phyloP scores from a whole-genome alignment of 305 asterid species.

The Fraxinus nigra region DNA sequence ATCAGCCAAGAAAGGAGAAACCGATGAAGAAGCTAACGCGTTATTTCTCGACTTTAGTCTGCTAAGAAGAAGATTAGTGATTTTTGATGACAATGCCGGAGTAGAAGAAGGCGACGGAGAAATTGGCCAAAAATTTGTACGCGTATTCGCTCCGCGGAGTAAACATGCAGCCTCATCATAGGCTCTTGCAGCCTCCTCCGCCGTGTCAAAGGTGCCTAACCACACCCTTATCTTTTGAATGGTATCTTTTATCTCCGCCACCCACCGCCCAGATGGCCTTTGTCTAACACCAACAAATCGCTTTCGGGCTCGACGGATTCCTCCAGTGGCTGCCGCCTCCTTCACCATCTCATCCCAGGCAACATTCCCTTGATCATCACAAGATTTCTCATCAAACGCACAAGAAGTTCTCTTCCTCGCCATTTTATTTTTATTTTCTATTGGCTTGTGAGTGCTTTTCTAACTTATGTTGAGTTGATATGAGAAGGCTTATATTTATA shows the following conservation, averaged over 20 bases:
- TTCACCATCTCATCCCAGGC: constrained; percentile 21
- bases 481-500: neutral
- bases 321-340: constrained; percentile 27
- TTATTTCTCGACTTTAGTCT: constrained; percentile 38
- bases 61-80: constrained; percentile 38
- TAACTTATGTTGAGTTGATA: neutral
- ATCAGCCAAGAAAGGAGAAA: neutral
- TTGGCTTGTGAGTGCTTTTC: neutral
- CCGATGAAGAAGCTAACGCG: constrained; percentile 18
- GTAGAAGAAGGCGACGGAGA: constrained; percentile 20
- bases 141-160: constrained; percentile 65
- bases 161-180: constrained; percentile 77
- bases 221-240: constrained; percentile 72
- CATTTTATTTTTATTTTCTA: neutral
- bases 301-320: constrained; percentile 36
- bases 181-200: constrained; percentile 73
- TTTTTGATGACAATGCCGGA: constrained; percentile 42
- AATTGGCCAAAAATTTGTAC: constrained; percentile 62
- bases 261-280: constrained; percentile 77
- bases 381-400: constrained; percentile 8
- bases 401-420: constrained; percentile 15
- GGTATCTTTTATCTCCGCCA: constrained; percentile 74
- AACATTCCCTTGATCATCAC: constrained; percentile 15
- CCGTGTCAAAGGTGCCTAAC: constrained; percentile 73
- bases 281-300: constrained; percentile 68